Evolutionary conservation across 73 alveolate species (phyloP).

Genomic region (Blepharisma stoltei): DNA sequence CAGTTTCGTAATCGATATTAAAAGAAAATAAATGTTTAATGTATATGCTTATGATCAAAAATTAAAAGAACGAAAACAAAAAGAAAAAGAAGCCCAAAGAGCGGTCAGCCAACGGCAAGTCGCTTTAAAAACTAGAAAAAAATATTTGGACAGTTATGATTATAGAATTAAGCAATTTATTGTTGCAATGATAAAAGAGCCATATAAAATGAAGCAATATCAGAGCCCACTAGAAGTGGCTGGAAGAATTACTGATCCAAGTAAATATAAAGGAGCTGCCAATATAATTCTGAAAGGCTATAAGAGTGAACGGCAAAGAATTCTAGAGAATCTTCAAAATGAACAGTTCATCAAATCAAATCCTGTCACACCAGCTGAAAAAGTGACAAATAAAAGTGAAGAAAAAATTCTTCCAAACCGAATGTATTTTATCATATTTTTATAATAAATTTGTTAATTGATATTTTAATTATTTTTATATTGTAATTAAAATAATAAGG

Average conservation of each 20-base stretch:
- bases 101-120: background rate
- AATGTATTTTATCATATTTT: background rate
- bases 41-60: background rate
- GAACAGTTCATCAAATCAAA: too few relatives aligned
- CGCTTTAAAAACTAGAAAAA: background rate
- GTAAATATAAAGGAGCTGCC: background rate
- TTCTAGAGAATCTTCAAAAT: background rate
- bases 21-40: background rate
- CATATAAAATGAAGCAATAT: background rate
- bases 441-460: too few relatives aligned
- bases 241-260: background rate
- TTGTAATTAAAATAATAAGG: too few relatives aligned
- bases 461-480: too few relatives aligned
- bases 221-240: background rate
- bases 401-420: background rate
- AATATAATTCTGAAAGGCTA: background rate
- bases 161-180: background rate
- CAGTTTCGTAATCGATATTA: background rate
- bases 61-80: background rate
- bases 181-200: background rate
- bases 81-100: background rate
- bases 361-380: background rate
- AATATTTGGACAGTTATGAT: background rate
- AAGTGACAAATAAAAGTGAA: background rate
- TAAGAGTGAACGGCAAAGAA: background rate